A percentile compares a stretch with the other conserved stretches of the same genome.
Conservation (phyloP, 1,284 basidiomycete genomes). For the Malassezia brasiliensis region DNA sequence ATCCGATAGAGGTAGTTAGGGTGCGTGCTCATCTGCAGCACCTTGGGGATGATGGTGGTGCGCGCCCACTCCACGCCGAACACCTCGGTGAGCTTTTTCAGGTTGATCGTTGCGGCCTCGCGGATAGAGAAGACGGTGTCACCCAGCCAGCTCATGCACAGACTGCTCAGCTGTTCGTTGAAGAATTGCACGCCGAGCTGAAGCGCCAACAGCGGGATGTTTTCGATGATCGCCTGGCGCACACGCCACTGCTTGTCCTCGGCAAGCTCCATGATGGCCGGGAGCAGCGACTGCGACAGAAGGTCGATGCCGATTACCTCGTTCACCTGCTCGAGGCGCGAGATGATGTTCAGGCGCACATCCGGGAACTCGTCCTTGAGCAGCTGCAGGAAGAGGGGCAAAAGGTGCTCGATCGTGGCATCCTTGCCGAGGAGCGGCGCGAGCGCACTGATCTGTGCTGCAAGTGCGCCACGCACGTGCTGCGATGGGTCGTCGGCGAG, state of each 20-base stretch:
- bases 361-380: constrained; percentile 99
- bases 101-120: constrained; percentile 90
- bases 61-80: constrained; percentile 98
- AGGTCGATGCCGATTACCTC: constrained; percentile 93
- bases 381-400: constrained; percentile 89
- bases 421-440: constrained; percentile 90
- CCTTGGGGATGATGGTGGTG: constrained; percentile 88
- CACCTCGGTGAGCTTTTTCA: constrained; percentile 94
- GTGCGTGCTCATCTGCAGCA: constrained; percentile 92
- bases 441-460: constrained; percentile 92
- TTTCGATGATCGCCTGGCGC: constrained; percentile 98
- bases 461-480: constrained; percentile 91
- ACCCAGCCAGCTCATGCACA: constrained; percentile 99
- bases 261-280: constrained; percentile 93
- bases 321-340: constrained; percentile 95
- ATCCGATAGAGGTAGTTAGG: constrained; percentile 96
- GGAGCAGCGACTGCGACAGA: constrained; percentile 86
- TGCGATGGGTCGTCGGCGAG: constrained; percentile 87
- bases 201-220: constrained; percentile 88
- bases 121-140: constrained; percentile 98
- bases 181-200: constrained; percentile 96
- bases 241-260: constrained; percentile 99
- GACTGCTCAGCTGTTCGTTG: constrained; percentile 87
- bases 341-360: constrained; percentile 94
- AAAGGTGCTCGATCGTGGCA: constrained; percentile 88